Conservation (phyloP, 345 rosid genomes). For the Brassica cretica region DNA sequence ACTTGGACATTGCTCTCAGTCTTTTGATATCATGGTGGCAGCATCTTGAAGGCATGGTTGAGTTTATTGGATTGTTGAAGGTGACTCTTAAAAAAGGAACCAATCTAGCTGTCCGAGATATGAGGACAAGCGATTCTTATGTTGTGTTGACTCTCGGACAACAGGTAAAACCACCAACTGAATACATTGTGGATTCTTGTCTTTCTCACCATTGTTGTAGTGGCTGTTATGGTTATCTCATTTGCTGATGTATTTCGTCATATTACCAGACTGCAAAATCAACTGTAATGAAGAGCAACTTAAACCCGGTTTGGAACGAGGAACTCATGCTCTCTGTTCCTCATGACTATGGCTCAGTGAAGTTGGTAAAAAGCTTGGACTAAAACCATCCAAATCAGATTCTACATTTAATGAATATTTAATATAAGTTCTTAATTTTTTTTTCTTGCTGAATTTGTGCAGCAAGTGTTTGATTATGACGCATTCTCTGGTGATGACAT, state of each 20-base stretch:
- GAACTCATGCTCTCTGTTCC: slow-evolving; percentile 85
- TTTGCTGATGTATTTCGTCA: slow-evolving; percentile 4
- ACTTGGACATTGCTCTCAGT: neutral
- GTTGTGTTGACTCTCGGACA: slow-evolving; percentile 77
- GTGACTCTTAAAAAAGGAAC: slow-evolving; percentile 68
- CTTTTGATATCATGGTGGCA: slow-evolving; percentile 9
- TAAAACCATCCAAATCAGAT: neutral
- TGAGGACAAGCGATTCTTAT: slow-evolving; percentile 95
- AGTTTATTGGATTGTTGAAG: slow-evolving; percentile 85
- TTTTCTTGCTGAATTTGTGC: slow-evolving; percentile 26
- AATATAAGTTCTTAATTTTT: neutral
- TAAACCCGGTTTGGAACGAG: slow-evolving; percentile 83
- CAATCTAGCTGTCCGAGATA: slow-evolving; percentile 85
- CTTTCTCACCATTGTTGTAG: neutral
- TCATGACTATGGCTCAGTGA: slow-evolving; percentile 54
- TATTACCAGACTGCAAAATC: slow-evolving; percentile 60
- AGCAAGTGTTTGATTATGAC: slow-evolving; percentile 86
- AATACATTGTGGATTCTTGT: neutral
- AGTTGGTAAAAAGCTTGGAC: slow-evolving; percentile 52
- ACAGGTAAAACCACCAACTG: slow-evolving; percentile 55
- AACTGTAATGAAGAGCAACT: slow-evolving; percentile 55
- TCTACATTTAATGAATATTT: neutral
- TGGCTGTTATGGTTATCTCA: neutral
- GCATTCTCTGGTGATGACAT: slow-evolving; percentile 95
- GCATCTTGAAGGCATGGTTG: slow-evolving; percentile 79